Conservation (phyloP, 306 rosid genomes). For the cucumber (Cucumis sativus) region Cucumber_9930_V3 NC_026660.2:15586001-15586500, state of each 20-base stretch:
- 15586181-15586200: constrained; percentile 52
- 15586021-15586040: background rate
- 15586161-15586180: constrained; percentile 52
- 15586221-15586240: constrained; percentile 88
- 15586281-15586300: constrained; percentile 90
- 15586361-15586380: background rate
- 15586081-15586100: background rate
- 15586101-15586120: constrained; percentile 82
- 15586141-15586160: constrained; percentile 63
- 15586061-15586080: background rate
- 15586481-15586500: too few species aligned
- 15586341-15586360: background rate
- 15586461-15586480: too few species aligned
- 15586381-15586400: background rate
- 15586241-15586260: constrained; percentile 84
- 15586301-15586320: constrained; percentile 26
- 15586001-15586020: background rate
- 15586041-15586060: background rate
- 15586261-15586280: constrained; percentile 66
- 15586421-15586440: too few species aligned
- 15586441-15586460: too few species aligned
- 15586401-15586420: background rate
- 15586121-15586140: constrained; percentile 79
- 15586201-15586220: constrained; percentile 64
- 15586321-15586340: background rate